Conservation (phyloP, 148 eudicot genomes). For the Chenopodium suecicum region DNA sequence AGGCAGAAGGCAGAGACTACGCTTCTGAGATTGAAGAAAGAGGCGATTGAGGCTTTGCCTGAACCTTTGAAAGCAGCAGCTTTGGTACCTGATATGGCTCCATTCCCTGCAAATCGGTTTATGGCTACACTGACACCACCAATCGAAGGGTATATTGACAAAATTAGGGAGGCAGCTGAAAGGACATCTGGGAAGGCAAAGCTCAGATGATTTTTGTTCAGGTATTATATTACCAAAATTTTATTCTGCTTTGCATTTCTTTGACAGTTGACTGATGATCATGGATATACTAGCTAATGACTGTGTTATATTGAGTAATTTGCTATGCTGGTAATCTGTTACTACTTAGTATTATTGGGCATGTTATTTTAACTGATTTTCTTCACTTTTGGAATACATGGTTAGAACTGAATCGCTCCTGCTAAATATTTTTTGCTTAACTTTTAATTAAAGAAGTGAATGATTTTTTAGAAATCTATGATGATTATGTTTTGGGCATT, state of each 20-base stretch:
- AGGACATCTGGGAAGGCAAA: slow-evolving; percentile 55
- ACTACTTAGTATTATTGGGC: neutral
- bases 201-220: slow-evolving; percentile 58
- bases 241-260: neutral
- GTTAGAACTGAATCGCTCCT: neutral
- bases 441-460: neutral
- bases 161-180: slow-evolving; percentile 77
- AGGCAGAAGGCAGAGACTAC: slow-evolving; percentile 80
- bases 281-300: neutral
- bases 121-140: slow-evolving; percentile 95
- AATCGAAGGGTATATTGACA: slow-evolving; percentile 88
- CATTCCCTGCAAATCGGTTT: slow-evolving; percentile 67
- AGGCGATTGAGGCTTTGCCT: slow-evolving; percentile 91
- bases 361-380: neutral
- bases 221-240: slow-evolving; percentile 14
- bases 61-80: slow-evolving; percentile 71
- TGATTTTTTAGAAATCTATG: neutral
- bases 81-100: slow-evolving; percentile 72
- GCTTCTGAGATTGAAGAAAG: slow-evolving; percentile 73
- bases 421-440: neutral
- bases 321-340: neutral
- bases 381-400: neutral
- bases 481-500: neutral
- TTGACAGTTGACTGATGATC: neutral
- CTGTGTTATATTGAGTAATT: neutral